Conservation (phyloP, 2,329 filamentous ascomycete species). For the Dryadomyces sulphureus region DNA sequence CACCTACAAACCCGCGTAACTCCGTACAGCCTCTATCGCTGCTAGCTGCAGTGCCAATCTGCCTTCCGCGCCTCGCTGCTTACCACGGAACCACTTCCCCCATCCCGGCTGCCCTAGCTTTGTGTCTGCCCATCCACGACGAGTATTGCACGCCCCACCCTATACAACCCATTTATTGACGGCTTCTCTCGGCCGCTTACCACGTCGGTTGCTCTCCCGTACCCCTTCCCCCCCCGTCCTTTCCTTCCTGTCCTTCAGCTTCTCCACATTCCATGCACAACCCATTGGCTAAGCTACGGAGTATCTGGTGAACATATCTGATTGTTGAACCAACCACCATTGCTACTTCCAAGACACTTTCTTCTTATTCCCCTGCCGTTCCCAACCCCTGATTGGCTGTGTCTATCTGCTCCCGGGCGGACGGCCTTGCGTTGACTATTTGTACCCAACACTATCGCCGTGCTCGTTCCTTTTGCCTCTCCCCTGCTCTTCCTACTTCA, state of each 20-base stretch:
- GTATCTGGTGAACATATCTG: constrained; percentile 11
- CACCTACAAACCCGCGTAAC: too few species aligned
- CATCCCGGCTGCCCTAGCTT: not conserved
- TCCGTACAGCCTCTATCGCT: not conserved
- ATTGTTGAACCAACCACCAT: constrained; percentile 14
- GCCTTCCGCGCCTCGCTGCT: not conserved
- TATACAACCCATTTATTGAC: not conserved
- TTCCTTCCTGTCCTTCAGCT: not conserved
- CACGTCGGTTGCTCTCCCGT: not conserved
- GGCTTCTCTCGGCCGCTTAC: not conserved
- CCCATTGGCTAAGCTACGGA: constrained; percentile 1
- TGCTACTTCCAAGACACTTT: constrained; percentile 3
- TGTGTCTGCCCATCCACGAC: too few species aligned
- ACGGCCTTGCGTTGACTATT: not conserved
- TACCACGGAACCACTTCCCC: not conserved
- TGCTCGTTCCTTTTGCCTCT: constrained; percentile 2
- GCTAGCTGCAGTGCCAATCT: not conserved
- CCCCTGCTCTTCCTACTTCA: not conserved
- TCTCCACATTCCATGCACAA: constrained; percentile 10
- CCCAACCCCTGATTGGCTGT: not conserved
- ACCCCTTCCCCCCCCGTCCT: not conserved
- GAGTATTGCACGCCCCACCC: not conserved
- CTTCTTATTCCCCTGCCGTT: not conserved
- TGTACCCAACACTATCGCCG: constrained; percentile 2
- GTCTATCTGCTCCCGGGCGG: not conserved